phyloP scores from a whole-genome alignment of 257 asterid genomes.

The Solanum dulcamara region DNA sequence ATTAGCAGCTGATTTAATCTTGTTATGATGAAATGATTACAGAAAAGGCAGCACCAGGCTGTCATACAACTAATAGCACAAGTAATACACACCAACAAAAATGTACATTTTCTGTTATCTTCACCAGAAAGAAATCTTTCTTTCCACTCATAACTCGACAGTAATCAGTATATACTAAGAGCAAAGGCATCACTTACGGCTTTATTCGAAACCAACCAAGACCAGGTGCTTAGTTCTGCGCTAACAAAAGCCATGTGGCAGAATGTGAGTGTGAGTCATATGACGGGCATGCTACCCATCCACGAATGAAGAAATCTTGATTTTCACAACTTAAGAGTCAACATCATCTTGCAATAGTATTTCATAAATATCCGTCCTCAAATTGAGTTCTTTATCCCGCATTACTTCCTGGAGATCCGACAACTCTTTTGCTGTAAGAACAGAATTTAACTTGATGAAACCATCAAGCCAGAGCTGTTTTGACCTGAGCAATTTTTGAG shows the following conservation, averaged over 20 bases:
- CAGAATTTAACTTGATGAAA: conserved; percentile 47
- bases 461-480: conserved; percentile 94
- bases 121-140: background rate
- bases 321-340: conserved; percentile 17
- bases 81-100: background rate
- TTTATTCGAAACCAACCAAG: background rate
- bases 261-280: background rate
- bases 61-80: background rate
- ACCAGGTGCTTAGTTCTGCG: background rate
- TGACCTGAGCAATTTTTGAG: conserved; percentile 41
- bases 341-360: conserved; percentile 79
- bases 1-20: background rate
- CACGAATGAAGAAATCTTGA: background rate
- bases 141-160: background rate
- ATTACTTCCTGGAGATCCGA: conserved; percentile 95
- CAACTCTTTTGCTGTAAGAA: conserved; percentile 69
- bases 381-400: conserved; percentile 90
- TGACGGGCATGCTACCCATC: background rate
- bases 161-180: background rate
- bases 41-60: background rate
- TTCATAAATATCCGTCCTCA: conserved; percentile 95
- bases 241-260: background rate
- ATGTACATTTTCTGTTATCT: background rate
- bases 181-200: background rate
- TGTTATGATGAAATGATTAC: background rate